phyloP scores from a whole-genome alignment of 139 green algal genomes.

The Chlorella sp. region DNA sequence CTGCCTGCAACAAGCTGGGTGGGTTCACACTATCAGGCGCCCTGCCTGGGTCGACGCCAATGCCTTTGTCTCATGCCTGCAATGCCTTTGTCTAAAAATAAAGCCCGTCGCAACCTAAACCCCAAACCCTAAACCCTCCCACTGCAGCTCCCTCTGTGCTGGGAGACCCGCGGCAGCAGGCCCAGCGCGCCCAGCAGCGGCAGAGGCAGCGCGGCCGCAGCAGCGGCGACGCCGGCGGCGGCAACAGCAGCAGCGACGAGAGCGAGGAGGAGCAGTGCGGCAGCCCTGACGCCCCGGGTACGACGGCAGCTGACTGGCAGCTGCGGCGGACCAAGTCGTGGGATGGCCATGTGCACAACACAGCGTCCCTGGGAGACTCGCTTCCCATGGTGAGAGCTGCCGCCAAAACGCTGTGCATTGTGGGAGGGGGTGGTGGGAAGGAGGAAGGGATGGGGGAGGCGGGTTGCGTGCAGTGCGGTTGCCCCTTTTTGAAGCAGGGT shows the following conservation, averaged over 20 bases:
- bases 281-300: background rate
- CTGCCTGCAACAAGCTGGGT: too few relatives aligned
- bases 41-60: too few relatives aligned
- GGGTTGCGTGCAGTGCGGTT: too few relatives aligned
- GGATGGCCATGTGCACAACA: conserved; percentile 34
- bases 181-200: background rate
- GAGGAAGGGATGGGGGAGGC: too few relatives aligned
- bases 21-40: background rate
- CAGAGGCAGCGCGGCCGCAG: background rate
- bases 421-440: too few relatives aligned
- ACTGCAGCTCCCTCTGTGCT: conserved; percentile 6
- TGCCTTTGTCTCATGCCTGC: too few relatives aligned
- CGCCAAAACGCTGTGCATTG: too few relatives aligned
- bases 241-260: conserved; percentile 9
- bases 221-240: background rate
- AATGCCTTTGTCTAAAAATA: too few relatives aligned
- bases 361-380: background rate
- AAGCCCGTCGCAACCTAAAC: too few relatives aligned
- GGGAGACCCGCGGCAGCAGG: background rate
- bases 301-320: conserved; percentile 22
- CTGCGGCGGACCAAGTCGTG: conserved; percentile 40
- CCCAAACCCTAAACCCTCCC: too few relatives aligned
- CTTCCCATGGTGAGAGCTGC: background rate
- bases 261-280: background rate
- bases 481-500: too few relatives aligned